phyloP scores from a whole-genome alignment of 148 eudicot genomes.

The Silene latifolia region DNA sequence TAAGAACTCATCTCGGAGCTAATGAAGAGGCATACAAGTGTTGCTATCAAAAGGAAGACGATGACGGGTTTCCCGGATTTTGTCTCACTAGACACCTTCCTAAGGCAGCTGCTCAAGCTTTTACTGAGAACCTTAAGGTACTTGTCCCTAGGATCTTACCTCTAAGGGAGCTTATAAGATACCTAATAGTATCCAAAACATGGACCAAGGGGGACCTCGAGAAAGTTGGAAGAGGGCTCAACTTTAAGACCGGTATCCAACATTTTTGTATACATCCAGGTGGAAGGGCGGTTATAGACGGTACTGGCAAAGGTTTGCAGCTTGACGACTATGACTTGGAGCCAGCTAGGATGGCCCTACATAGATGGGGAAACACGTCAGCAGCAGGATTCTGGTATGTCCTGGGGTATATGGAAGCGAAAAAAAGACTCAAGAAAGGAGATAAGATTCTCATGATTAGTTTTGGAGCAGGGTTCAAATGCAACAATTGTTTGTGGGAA shows the following conservation, averaged over 20 bases:
- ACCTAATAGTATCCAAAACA: conserved; percentile 22
- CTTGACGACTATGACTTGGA: conserved; percentile 59
- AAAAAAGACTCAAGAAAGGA: conserved; percentile 78
- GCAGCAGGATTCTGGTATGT: conserved; percentile 88
- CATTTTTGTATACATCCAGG: conserved; percentile 91
- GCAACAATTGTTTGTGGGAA: conserved; percentile 88
- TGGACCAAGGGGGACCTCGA: conserved; percentile 28
- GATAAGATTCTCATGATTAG: conserved; percentile 76
- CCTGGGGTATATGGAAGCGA: conserved; percentile 90
- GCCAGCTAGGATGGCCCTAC: conserved; percentile 82
- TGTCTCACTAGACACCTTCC: conserved; percentile 56
- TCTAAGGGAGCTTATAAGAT: conserved; percentile 42
- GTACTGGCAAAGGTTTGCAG: conserved; percentile 53
- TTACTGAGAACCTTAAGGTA: conserved; percentile 43
- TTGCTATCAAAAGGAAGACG: conserved; percentile 69
- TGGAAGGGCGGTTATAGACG: conserved; percentile 77
- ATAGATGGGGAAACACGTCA: conserved; percentile 83
- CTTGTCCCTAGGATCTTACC: conserved; percentile 58
- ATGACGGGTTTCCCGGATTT: conserved; percentile 47
- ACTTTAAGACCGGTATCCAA: conserved; percentile 59
- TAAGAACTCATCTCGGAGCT: conserved; percentile 64
- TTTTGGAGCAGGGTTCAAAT: conserved; percentile 84
- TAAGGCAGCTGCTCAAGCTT: conserved; percentile 52
- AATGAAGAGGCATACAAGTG: conserved; percentile 66
- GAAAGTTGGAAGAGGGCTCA: conserved; percentile 32